Base-by-base conservation (phyloP, 768 basidiomycete genomes). In the Mycena rosella region DNA sequence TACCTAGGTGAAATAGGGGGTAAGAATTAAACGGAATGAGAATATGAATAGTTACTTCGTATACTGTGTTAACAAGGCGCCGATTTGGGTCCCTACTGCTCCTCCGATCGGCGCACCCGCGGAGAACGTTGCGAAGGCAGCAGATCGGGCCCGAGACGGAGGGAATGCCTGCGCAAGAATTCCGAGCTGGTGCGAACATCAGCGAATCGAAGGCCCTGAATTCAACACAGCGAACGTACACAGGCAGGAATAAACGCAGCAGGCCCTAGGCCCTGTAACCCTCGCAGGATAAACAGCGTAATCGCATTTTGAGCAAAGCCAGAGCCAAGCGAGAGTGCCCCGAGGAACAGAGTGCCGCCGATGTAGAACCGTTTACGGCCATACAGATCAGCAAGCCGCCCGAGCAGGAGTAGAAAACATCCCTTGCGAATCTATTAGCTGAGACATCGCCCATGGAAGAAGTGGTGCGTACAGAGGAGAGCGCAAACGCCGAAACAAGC, bases 21-120 rank as follows among this genome's bases (percentile, higher is more conserved):
- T 57, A 1, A 53, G 34, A 42, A 18, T 20, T 17, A 20, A 3
- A 34, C 45, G 27, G 47, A 27, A 45, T 11, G 30, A 64, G 27
- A 59, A 30, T 6, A 20, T 32, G 17, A 26, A 48, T 24, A 59
- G 72, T 38, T 40, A 77, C 74, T 36, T 49, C n/a, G 76, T 72
- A 30, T 73, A 69, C 66, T 89, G 83, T 0, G 87, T 88, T 18
- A 89, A 78, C 7, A 88, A 73, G 34, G 88, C 89, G n/a, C 91
- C 90, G 2, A 92, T 67, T 1, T 87, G 75, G 5, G 79, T 78
- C 2, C 91, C 90, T 3, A 91, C 71, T 0, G 84, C 89, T 0
- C 81, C 87, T 0, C 92, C 92, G 2, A 92, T 75, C 0, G 92
- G 91, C 1, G 89, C 89, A n/a, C 92, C 92, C 0, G 90, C 90